phyloP scores from a whole-genome alignment of 352 stramenopile species.

The Globisporangium middletonii region DNA sequence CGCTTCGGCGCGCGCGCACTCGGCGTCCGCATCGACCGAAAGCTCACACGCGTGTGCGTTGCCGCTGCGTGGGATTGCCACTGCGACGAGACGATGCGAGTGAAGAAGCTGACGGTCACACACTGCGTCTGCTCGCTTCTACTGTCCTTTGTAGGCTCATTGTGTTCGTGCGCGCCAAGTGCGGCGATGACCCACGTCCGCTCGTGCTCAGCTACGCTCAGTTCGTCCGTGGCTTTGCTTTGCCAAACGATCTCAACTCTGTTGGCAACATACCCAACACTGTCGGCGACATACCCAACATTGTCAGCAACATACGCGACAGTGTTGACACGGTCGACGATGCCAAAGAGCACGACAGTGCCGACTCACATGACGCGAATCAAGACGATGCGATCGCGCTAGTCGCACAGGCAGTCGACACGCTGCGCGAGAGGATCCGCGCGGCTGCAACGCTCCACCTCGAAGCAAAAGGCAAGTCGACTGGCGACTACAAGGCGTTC shows the following conservation, averaged over 20 bases:
- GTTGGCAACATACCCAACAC: too few relatives aligned
- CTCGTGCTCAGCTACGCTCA: constrained; percentile 39
- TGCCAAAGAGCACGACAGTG: not conserved
- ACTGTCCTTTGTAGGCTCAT: constrained; percentile 31
- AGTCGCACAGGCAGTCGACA: constrained; percentile 15
- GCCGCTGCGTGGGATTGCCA: not conserved
- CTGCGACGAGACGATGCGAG: not conserved
- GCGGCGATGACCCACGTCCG: constrained; percentile 23
- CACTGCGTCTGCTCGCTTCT: too few relatives aligned
- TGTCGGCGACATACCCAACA: too few relatives aligned
- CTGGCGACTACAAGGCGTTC: constrained; percentile 41
- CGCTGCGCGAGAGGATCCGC: constrained; percentile 34
- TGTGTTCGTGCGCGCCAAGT: constrained; percentile 44
- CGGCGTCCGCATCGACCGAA: constrained; percentile 48
- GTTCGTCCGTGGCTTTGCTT: constrained; percentile 53
- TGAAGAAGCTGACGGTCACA: not conserved
- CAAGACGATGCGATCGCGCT: constrained; percentile 30
- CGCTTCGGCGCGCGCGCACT: constrained; percentile 40
- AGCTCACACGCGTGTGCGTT: constrained; percentile 53
- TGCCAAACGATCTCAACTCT: constrained; percentile 7
- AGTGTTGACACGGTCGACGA: not conserved
- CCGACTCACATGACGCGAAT: not conserved
- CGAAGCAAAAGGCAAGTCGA: constrained; percentile 13
- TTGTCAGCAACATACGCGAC: not conserved
- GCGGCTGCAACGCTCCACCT: constrained; percentile 31